Evolutionary conservation across 345 rosid species (phyloP).

Genomic region (Rhodamnia rubescens): DNA sequence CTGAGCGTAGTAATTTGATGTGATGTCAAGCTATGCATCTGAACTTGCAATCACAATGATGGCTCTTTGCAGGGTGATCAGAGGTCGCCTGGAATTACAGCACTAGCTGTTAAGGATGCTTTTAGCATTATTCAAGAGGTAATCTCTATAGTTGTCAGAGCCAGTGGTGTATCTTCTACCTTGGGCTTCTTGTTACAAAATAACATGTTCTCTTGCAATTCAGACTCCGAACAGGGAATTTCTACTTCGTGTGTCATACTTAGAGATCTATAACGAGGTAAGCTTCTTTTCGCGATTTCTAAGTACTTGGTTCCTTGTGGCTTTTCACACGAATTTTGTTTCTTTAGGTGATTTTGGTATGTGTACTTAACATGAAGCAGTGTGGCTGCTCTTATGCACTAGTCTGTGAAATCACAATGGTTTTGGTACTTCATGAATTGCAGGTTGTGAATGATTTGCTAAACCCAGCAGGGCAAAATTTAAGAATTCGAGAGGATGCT

Average conservation of each 20-base stretch:
- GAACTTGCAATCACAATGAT: not conserved
- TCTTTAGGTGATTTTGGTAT: not conserved
- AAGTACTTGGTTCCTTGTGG: not conserved
- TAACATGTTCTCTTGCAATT: not conserved
- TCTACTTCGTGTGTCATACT: slow-evolving; percentile 93
- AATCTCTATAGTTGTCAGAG: slow-evolving; percentile 8
- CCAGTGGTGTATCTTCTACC: not conserved
- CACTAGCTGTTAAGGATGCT: slow-evolving; percentile 94
- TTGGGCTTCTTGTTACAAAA: not conserved
- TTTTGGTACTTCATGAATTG: slow-evolving; percentile 9
- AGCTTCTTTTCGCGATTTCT: slow-evolving; percentile 9
- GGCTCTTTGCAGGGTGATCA: slow-evolving; percentile 86
- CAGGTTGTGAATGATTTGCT: slow-evolving; percentile 96
- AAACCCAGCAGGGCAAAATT: slow-evolving; percentile 94
- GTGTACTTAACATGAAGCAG: not conserved
- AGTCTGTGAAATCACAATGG: not conserved
- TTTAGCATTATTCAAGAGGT: slow-evolving; percentile 99
- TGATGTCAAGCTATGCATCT: not conserved
- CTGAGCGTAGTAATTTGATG: not conserved
- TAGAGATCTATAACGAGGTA: slow-evolving; percentile 99
- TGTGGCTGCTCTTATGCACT: not conserved
- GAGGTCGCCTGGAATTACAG: slow-evolving; percentile 98
- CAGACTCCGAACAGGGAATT: slow-evolving; percentile 93
- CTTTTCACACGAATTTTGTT: not conserved
- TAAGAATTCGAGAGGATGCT: slow-evolving; percentile 95